Percentiles rank a stretch among this genome's conserved stretches.
These are phyloP conservation scores for Cryptosporidium ryanae DNA, from an alignment of 169 alveolate species.

Conservation along the genomic window DNA sequence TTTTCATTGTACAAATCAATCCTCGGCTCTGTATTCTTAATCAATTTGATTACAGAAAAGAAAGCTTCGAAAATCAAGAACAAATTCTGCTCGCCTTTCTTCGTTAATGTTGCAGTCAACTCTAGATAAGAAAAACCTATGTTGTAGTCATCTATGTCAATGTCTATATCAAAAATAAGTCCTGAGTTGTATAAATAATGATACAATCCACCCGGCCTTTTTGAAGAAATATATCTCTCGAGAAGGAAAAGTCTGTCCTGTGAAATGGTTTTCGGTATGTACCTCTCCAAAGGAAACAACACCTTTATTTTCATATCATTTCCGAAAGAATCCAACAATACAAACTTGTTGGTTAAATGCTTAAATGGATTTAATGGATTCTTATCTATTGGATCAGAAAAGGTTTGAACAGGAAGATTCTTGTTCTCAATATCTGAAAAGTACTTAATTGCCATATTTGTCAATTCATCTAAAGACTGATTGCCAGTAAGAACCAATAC, in stretches of 20 bases:
- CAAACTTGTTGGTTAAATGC: background rate
- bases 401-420: conserved; percentile 1
- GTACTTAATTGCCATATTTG: conserved; percentile 1
- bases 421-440: conserved; percentile 49
- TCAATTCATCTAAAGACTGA: conserved; percentile 75
- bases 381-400: conserved; percentile 1
- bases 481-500: conserved; percentile 78
- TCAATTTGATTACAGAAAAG: conserved; percentile 18
- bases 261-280: background rate
- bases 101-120: background rate
- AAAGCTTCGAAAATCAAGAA: conserved; percentile 4
- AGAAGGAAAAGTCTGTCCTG: conserved; percentile 3
- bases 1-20: conserved; percentile 9
- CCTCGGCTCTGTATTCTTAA: background rate
- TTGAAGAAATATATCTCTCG: conserved; percentile 1
- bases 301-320: background rate
- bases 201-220: conserved; percentile 1
- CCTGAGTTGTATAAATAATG: background rate
- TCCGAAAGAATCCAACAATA: conserved; percentile 14
- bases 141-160: background rate
- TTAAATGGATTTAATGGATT: conserved; percentile 13
- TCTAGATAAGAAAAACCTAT: conserved; percentile 12
- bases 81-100: conserved; percentile 12
- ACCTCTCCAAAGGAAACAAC: conserved; percentile 35
- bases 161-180: background rate